Evolutionary conservation across 2,329 filamentous ascomycete genomes (phyloP), one percentile per base, ranked within the genome.

Genomic region (Fusarium sp.): DNA sequence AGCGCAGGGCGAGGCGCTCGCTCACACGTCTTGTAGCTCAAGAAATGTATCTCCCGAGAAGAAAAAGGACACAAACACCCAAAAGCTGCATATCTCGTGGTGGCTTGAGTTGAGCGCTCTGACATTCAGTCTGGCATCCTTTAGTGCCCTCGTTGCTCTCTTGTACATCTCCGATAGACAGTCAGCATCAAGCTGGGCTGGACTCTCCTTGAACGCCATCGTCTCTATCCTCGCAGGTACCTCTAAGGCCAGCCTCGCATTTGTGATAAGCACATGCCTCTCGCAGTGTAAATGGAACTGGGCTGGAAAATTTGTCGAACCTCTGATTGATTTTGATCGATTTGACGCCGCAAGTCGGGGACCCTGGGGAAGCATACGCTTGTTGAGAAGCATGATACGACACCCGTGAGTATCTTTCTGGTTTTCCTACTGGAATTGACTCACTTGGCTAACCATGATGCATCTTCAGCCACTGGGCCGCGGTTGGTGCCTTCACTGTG

Each of bases 261-360:
- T 67, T 7, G 42, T 57, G 0, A 45, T 75, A 2, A 69, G 72
- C 37, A 62, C 56, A 5, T 75, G 69, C 11, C n/a, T 75, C 4
- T 64, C 69, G 0, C 70, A 75, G 14, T 14, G 47, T 0, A 74
- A 74, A 13, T 75, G 73, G 73, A 74, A 71, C 20, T 75, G 72
- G 72, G 4, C 62, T 4, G 54, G 29, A 8, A 11, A 16, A 4
- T 14, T 31, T n/a, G n/a, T 40, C 0, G 56, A 45, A 2, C 65
- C 64, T 2, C 52, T 75, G 0, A 37, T 73, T 0, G 72, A 71
- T 16, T 74, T 75, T 56, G 67, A 75, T 40, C 73, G 70, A 0
- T 64, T 74, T 9, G 70, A 74, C 35, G 70, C 62, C 3, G 70
- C 70, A 0, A 75, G 67, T 7, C 18, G 73, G 3, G 72, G 67